phyloP scores from a whole-genome alignment of 495 filamentous ascomycete species.

The Hypomontagnella submonticulosa region DNA sequence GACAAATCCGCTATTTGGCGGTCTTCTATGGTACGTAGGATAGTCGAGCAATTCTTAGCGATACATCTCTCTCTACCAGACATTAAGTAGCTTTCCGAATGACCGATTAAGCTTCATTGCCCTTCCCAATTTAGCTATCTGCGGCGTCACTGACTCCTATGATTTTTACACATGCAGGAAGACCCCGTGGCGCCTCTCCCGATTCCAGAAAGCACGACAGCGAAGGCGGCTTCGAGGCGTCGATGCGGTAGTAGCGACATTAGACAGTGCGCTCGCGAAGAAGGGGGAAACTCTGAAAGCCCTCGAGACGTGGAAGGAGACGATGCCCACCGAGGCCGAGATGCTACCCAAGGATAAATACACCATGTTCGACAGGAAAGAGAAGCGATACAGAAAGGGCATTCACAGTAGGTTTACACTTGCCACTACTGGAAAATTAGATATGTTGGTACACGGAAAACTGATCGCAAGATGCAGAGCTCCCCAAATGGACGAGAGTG shows the following conservation, averaged over 20 bases:
- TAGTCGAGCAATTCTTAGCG: not conserved
- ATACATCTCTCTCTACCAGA: not conserved
- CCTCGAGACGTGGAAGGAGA: slow-evolving; percentile 86
- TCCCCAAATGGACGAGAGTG: slow-evolving; percentile 96
- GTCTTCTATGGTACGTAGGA: slow-evolving; percentile 79
- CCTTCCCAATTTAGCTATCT: not conserved
- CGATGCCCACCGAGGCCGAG: slow-evolving; percentile 96
- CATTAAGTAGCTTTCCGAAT: not conserved
- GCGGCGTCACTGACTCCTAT: slow-evolving; percentile 20
- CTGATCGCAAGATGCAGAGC: slow-evolving; percentile 63
- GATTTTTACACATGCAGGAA: slow-evolving; percentile 86
- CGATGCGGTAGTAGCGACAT: slow-evolving; percentile 79
- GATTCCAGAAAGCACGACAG: slow-evolving; percentile 88
- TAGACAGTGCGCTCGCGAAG: slow-evolving; percentile 79
- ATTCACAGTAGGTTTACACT: slow-evolving; percentile 83
- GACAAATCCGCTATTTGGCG: slow-evolving; percentile 78
- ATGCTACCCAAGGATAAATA: slow-evolving; percentile 98
- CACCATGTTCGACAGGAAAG: slow-evolving; percentile 96
- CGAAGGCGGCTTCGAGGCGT: slow-evolving; percentile 86
- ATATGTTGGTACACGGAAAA: slow-evolving; percentile 15
- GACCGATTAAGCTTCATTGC: too few relatives aligned
- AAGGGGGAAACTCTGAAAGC: slow-evolving; percentile 74
- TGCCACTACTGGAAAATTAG: slow-evolving; percentile 7
- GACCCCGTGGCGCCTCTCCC: slow-evolving; percentile 95
- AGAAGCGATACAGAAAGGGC: slow-evolving; percentile 92